These are phyloP conservation scores for Lepidium didymum DNA, from an alignment of 345 rosid genomes.

Conservation along the genomic window DNA sequence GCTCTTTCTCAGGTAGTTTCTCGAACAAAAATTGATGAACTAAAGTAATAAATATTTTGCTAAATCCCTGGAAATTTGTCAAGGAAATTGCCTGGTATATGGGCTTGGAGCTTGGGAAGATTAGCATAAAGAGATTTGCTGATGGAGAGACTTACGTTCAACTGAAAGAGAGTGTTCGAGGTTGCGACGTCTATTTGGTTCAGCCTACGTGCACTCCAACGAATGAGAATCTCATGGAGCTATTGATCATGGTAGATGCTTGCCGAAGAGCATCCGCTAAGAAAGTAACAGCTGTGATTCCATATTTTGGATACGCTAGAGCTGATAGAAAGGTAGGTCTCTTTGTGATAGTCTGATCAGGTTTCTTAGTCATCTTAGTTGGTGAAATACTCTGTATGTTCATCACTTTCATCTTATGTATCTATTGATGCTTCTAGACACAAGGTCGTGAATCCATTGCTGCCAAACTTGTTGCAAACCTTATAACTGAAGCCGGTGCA, in stretches of 20 bases:
- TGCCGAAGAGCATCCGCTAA: slow-evolving; percentile 96
- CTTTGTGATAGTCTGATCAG: not conserved
- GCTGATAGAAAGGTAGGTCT: slow-evolving; percentile 83
- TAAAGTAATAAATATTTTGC: too few species aligned
- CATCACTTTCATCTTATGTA: not conserved
- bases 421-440: slow-evolving; percentile 44
- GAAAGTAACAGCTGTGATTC: slow-evolving; percentile 87
- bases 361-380: not conserved
- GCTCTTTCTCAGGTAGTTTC: slow-evolving; percentile 52
- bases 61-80: not conserved
- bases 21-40: not conserved
- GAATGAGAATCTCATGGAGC: slow-evolving; percentile 97
- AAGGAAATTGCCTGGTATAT: slow-evolving; percentile 98
- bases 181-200: slow-evolving; percentile 86
- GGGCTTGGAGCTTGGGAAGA: slow-evolving; percentile 90
- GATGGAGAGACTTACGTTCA: slow-evolving; percentile 97
- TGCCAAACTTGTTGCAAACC: slow-evolving; percentile 91
- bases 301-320: slow-evolving; percentile 96
- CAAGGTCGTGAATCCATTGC: slow-evolving; percentile 99
- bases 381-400: not conserved
- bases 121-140: slow-evolving; percentile 85
- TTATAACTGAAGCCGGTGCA: slow-evolving; percentile 95
- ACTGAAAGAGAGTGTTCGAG: slow-evolving; percentile 94
- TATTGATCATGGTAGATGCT: slow-evolving; percentile 89
- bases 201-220: slow-evolving; percentile 98